A percentile compares a stretch with the other conserved stretches of the same genome.
These are phyloP conservation scores for Thuja plicata DNA, from an alignment of 83 land plant species.

Conservation along the genomic window DNA sequence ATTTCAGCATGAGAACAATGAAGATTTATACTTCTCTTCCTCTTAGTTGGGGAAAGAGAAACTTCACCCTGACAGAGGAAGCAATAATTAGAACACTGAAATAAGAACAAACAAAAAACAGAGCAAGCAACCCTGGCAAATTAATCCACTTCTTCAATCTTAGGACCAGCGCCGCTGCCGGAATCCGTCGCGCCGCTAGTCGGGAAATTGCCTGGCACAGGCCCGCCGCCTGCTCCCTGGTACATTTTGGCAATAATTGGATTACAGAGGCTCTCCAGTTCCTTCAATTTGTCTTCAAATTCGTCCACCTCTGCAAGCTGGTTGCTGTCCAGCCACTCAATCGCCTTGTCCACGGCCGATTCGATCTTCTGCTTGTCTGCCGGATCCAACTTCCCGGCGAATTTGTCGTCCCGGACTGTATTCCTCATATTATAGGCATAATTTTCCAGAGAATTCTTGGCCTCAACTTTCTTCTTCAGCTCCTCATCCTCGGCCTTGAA, in stretches of 20 bases:
- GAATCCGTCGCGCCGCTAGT: slow-evolving; percentile 22
- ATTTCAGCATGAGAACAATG: too few species aligned
- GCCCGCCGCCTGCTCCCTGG: slow-evolving; percentile 41
- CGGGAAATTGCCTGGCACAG: slow-evolving; percentile 22
- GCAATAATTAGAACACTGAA: too few species aligned
- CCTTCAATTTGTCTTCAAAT: slow-evolving; percentile 64
- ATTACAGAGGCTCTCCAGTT: slow-evolving; percentile 56
- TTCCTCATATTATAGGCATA: slow-evolving; percentile 71
- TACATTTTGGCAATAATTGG: slow-evolving; percentile 73
- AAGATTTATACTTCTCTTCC: too few species aligned
- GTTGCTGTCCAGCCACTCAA: slow-evolving; percentile 59
- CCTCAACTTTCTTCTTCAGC: slow-evolving; percentile 58
- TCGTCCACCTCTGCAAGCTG: slow-evolving; percentile 67
- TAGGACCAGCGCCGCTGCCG: slow-evolving; percentile 50
- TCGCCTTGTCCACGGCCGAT: slow-evolving; percentile 47
- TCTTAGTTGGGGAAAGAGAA: too few species aligned
- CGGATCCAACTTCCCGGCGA: slow-evolving; percentile 38
- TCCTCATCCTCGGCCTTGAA: slow-evolving; percentile 71
- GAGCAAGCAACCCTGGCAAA: too few species aligned
- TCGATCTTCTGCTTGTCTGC: slow-evolving; percentile 67
- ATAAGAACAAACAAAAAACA: too few species aligned
- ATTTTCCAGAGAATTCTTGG: slow-evolving; percentile 60
- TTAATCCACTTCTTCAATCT: slow-evolving; percentile 63
- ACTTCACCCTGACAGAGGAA: too few species aligned
- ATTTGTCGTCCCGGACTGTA: slow-evolving; percentile 62